Base-by-base conservation (phyloP, 805 yeast genomes). In the Ogataea corticis region DNA sequence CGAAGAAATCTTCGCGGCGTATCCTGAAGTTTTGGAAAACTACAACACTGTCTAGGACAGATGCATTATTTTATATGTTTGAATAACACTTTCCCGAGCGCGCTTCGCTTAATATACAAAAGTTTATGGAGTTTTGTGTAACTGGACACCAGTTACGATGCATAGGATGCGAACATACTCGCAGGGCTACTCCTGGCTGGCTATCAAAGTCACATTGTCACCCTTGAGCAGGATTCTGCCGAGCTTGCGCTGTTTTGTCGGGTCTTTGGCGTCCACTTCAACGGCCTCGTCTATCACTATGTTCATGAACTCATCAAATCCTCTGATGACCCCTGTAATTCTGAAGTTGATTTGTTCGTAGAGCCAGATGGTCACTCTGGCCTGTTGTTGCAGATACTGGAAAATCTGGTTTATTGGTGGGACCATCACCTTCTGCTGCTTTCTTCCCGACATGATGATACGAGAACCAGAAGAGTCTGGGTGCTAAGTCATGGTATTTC, bases 281-380 rank as follows among this genome's bases (percentile, higher is more conserved):
- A 70, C 68, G 1, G 83, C 83, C 21, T 79, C 82, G 45, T 79
- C 83, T 12, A 79, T 52, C 16, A 79, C 83, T 10, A 79, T 68
- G 62, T 94, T 94, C 99, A 94, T 95, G 60, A 91, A 92, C 69
- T 95, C 99, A 66, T 94, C 99, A 66, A 95, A 92, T 1, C 99
- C 99, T 49, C 84, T 74, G 25, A 94, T 83, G 49, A 76, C 79
- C 1, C 99, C 99, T 55, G 85, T 87, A 25, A 92, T 78, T 52
- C 95, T 74, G 53, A 76, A 73, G 16, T 80, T 82, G 0, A 83
- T 77, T 65, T 94, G 97, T 59, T 94, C 98, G 54, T 76, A 90
- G 10, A 94, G 71, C 97, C 97, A 92, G 29, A 94, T 80, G 7
- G 84, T 79, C 28, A 94, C 97, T 15, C 72, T 69, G 1, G 86